phyloP scores from a whole-genome alignment of 2,329 filamentous ascomycete species.

The Exophiala oligosperma region DNA sequence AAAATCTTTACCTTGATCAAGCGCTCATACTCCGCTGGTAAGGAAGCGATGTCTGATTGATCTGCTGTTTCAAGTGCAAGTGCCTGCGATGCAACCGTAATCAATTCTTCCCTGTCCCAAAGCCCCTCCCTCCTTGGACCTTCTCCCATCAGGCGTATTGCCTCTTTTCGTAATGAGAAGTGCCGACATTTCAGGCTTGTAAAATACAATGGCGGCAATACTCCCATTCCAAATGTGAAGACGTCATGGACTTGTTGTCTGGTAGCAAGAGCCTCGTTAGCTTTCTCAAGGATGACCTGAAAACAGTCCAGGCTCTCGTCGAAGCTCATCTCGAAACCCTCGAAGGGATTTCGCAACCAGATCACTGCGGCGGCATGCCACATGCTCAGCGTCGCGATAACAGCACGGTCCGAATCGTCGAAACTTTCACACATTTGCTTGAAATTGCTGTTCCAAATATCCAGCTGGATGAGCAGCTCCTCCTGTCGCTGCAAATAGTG shows the following conservation, averaged over 20 bases:
- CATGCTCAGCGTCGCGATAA: background rate
- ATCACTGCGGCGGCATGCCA: background rate
- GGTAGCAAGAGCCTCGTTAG: background rate
- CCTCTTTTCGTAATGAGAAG: background rate
- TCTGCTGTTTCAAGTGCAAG: background rate
- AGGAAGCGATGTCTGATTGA: background rate
- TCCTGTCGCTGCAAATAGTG: background rate
- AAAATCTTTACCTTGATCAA: background rate
- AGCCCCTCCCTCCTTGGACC: constrained; percentile 8
- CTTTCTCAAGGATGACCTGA: background rate
- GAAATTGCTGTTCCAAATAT: background rate
- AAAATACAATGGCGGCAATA: constrained; percentile 10
- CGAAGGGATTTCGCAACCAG: background rate
- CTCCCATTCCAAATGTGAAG: constrained; percentile 7
- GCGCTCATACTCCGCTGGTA: background rate
- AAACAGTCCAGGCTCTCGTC: constrained; percentile 1
- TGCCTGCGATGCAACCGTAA: background rate
- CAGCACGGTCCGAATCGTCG: background rate
- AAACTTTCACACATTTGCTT: background rate
- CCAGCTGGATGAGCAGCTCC: background rate
- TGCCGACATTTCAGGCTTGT: constrained; percentile 6
- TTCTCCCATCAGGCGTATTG: background rate
- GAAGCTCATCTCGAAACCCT: background rate
- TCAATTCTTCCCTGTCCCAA: constrained; percentile 3
- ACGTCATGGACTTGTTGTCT: background rate